Percentiles rank a stretch among this genome's conserved stretches.
Evolutionary conservation across 805 yeast genomes (phyloP).

Genomic region (Lipomyces oligophaga): DNA sequence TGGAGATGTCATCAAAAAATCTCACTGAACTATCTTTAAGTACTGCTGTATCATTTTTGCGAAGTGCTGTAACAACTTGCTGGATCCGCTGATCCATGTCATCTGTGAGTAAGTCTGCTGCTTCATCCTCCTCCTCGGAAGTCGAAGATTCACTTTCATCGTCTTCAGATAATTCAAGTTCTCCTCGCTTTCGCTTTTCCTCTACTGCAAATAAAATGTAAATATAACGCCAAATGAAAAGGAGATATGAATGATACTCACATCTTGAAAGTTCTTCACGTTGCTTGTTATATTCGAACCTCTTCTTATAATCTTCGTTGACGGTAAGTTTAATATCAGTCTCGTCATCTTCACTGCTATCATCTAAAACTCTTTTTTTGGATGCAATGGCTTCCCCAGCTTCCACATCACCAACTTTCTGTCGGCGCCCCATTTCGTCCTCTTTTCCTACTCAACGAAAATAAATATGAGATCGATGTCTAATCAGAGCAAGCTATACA

Average conservation of each 20-base stretch:
- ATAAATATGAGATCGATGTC: too few species aligned
- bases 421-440: too few species aligned
- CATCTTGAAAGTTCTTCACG: slow-evolving; percentile 34
- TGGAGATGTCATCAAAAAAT: slow-evolving; percentile 59
- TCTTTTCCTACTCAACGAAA: too few species aligned
- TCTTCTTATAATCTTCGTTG: slow-evolving; percentile 33
- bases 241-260: slow-evolving; percentile 4
- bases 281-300: slow-evolving; percentile 36
- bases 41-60: slow-evolving; percentile 55
- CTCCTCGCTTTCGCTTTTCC: slow-evolving; percentile 34
- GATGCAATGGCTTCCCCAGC: too few species aligned
- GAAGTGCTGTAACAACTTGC: slow-evolving; percentile 66
- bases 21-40: slow-evolving; percentile 64
- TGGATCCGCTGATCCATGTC: slow-evolving; percentile 78
- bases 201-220: slow-evolving; percentile 18
- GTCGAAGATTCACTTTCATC: slow-evolving; percentile 42
- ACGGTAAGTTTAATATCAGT: slow-evolving; percentile 26
- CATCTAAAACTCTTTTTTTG: too few species aligned
- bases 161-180: slow-evolving; percentile 34
- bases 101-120: slow-evolving; percentile 80
- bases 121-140: slow-evolving; percentile 82
- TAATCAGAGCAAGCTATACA: too few species aligned
- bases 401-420: too few species aligned
- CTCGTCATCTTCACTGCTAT: slow-evolving; percentile 15
- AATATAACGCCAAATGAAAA: too few species aligned